Evolutionary conservation across 2,329 filamentous ascomycete genomes (phyloP), one percentile per base, ranked within the genome.

Genomic region (Elsinoe perseae): DNA sequence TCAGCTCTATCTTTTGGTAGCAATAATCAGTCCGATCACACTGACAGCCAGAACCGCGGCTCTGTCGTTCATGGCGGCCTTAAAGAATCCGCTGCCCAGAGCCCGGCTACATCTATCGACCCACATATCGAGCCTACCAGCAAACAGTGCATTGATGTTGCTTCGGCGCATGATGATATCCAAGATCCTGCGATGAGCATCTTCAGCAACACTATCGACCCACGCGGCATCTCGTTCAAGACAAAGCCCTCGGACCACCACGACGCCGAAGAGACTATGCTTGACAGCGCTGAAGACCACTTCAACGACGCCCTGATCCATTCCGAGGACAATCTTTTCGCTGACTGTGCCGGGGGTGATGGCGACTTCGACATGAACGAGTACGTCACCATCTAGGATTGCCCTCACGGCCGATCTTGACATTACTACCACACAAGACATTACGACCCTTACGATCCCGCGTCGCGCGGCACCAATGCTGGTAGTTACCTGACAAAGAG

Each of bases 391-490:
- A 8, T 20, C 25, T 1, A 9, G 4, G n/a, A 6, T 18, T 50
- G 25, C 16, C 10, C 8, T 18, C 16, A 52, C 12, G 16, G 38
- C 30, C 30, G 16, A 25, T 25, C 30, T 18, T 36, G 6, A 14
- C 30, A 9, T 4, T 52, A 38, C 30, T 52, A 52, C 48, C 48
- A 52, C 48, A 52, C 30, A 20, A 25, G 30, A 38, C 48, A 21
- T 21, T 12, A 34, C 18, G 32, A 28, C 25, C 16, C 12, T 50
- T 18, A 28, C 18, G 28, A 23, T 36, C 12, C 21, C 32, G 48
- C 48, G 30, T 36, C 48, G 25, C n/a, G 48, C 30, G 48, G 27
- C 30, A 10, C 12, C 7, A 30, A 30, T 30, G 12, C 44, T 36
- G 32, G 48, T 52, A 38, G 48, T 52, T 23, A 18, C 7, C n/a